Percentiles rank a stretch among this genome's conserved stretches.
Conservation (phyloP, 352 stramenopile genomes). For the Hyaloperonospora brassicae region DNA sequence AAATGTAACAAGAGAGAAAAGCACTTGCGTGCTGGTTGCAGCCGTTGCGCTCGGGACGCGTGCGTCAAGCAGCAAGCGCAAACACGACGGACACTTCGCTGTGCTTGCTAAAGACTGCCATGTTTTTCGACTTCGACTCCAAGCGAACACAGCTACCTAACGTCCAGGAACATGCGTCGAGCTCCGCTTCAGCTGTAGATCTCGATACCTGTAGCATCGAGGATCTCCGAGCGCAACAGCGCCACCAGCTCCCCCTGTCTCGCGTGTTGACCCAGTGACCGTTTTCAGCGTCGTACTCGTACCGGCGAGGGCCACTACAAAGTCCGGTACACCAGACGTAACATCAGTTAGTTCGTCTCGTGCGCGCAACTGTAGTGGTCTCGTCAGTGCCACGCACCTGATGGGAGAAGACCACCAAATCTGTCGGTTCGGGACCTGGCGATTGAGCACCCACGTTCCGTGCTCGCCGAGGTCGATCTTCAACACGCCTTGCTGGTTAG, state of each 20-base stretch:
- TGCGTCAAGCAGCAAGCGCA: conserved; percentile 8
- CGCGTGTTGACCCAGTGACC: conserved; percentile 79
- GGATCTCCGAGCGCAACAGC: conserved; percentile 67
- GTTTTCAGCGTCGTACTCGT: conserved; percentile 69
- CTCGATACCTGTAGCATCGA: conserved; percentile 69
- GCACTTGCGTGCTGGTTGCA: neutral
- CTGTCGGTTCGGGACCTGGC: conserved; percentile 95
- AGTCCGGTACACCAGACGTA: neutral
- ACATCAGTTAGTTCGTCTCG: conserved; percentile 1
- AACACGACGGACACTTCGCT: conserved; percentile 7
- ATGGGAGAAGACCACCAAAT: conserved; percentile 96
- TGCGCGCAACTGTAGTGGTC: neutral
- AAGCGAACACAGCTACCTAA: conserved; percentile 1
- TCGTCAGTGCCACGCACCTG: conserved; percentile 38
- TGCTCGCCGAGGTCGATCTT: conserved; percentile 90
- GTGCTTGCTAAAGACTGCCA: conserved; percentile 1
- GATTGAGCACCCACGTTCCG: conserved; percentile 96
- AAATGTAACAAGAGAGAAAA: conserved; percentile 17
- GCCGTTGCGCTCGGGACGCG: neutral
- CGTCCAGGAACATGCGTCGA: neutral
- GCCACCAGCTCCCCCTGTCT: conserved; percentile 69
- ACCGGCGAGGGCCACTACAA: conserved; percentile 79
- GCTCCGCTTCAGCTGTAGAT: conserved; percentile 45
- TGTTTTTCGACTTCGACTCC: conserved; percentile 10
- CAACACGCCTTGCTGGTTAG: conserved; percentile 90